Evolutionary conservation across 2,329 filamentous ascomycete species (phyloP).

Genomic region (Aureobasidium leucospermi): DNA sequence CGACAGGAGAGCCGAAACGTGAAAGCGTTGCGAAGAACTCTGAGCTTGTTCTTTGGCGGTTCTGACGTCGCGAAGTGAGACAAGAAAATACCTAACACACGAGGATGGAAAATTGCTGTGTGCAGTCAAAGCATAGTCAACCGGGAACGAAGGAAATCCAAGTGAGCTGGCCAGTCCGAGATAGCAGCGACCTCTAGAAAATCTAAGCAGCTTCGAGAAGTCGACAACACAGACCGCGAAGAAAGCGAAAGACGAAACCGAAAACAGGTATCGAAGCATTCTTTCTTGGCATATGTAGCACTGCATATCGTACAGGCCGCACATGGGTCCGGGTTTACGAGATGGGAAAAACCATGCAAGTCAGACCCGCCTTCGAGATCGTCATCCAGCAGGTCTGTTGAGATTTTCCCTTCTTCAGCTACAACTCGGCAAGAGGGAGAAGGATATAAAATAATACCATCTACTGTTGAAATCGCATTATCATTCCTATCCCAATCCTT

Average conservation of each 20-base stretch:
- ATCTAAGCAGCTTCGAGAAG: background rate
- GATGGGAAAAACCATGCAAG: background rate
- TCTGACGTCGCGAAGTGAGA: too few relatives aligned
- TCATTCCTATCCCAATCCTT: background rate
- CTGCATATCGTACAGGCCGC: background rate
- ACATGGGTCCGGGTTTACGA: background rate
- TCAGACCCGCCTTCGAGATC: background rate
- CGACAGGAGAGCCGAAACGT: too few relatives aligned
- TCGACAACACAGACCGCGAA: background rate
- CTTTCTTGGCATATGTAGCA: slow-evolving; percentile 1
- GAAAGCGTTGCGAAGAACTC: too few relatives aligned
- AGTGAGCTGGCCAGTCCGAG: too few relatives aligned
- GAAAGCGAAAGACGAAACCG: background rate
- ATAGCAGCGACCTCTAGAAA: too few relatives aligned
- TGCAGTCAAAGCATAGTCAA: too few relatives aligned
- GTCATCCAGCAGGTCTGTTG: slow-evolving; percentile 7
- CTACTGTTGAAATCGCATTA: background rate
- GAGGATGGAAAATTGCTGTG: too few relatives aligned
- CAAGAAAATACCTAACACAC: too few relatives aligned
- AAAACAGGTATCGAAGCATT: background rate
- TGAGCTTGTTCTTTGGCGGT: too few relatives aligned
- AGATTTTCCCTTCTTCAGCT: background rate
- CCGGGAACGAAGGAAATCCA: too few relatives aligned
- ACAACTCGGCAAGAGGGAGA: background rate
- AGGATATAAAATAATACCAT: background rate